Evolutionary conservation across 2,329 filamentous ascomycete species (phyloP), one percentile per base, ranked within the genome.

Genomic region (Botrytis fabae): DNA sequence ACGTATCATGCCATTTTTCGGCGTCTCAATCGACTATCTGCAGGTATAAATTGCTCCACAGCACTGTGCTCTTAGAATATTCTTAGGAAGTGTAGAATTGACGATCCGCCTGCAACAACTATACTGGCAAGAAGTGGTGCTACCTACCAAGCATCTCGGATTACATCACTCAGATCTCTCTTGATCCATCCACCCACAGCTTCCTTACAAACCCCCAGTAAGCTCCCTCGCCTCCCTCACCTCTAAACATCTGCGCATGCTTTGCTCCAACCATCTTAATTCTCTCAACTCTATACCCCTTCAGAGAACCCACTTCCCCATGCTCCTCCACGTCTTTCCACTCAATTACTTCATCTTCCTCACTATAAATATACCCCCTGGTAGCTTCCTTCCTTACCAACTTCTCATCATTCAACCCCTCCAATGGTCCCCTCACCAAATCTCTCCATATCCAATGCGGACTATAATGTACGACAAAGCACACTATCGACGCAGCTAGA

Each of bases 331-430:
- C 70, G 63, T 75, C 62, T 35, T 46, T 57, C 57, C 46, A 74
- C 59, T 74, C 73, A 46, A 75, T 73, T 2, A 44, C 69, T 8
- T 69, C 25, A 72, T 75, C 78, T 64, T 79, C 78, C 54, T 78
- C 76, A 38, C 78, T 79, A 73, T 80, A 80, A 9, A 80, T 61
- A 74, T 78, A 80, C 10, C 71, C 76, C 69, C 75, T 75, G 14
- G 76, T 28, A 32, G 70, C 70, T 14, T 66, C 60, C 48, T 69
- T 44, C 14, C 73, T 59, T 18, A 79, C 51, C 8, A 79, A 20
- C 10, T 63, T 61, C n/a, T 60, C n/a, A 68, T 77, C 73, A 57
- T 76, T 76, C 38, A 77, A 62, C 2, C 75, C 76, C 4, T 76
- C 73, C 18, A 69, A 75, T 1, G 77, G 78, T 2, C 74, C 74